A percentile compares a stretch with the other conserved stretches of the same genome.
Evolutionary conservation across 2,329 filamentous ascomycete genomes (phyloP).

Genomic region (Claviceps cyperi): DNA sequence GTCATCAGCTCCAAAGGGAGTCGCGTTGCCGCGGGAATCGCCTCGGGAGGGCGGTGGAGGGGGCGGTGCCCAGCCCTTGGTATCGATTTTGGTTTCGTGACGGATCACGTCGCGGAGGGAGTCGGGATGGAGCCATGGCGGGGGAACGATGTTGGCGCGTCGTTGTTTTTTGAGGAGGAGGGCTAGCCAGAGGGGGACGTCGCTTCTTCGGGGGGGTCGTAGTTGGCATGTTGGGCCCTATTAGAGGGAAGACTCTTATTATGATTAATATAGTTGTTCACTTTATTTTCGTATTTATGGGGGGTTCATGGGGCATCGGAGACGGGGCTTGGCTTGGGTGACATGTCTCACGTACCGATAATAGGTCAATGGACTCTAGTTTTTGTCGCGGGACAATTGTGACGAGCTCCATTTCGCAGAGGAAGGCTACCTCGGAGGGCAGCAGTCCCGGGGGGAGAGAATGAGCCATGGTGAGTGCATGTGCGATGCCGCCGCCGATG

Average conservation of each 20-base stretch:
- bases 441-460: constrained; percentile 45
- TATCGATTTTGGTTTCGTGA: constrained; percentile 60
- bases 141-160: constrained; percentile 82
- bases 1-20: not conserved
- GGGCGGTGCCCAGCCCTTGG: constrained; percentile 61
- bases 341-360: constrained; percentile 51
- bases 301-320: too few relatives aligned
- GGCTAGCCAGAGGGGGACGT: constrained; percentile 85
- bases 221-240: constrained; percentile 68
- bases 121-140: constrained; percentile 70
- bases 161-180: constrained; percentile 88
- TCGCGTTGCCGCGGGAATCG: constrained; percentile 29
- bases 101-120: constrained; percentile 66
- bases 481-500: not conserved
- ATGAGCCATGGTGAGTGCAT: constrained; percentile 27
- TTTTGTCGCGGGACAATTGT: constrained; percentile 84
- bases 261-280: not conserved
- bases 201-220: constrained; percentile 64
- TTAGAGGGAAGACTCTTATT: too few relatives aligned
- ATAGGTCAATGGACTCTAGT: constrained; percentile 70
- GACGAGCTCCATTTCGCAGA: constrained; percentile 95
- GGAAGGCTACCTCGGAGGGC: constrained; percentile 78
- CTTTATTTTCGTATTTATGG: not conserved
- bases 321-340: not conserved
- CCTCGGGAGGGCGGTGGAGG: constrained; percentile 47